Conservation (phyloP, 163 green algal species). For the Prototheca cutis region DNA sequence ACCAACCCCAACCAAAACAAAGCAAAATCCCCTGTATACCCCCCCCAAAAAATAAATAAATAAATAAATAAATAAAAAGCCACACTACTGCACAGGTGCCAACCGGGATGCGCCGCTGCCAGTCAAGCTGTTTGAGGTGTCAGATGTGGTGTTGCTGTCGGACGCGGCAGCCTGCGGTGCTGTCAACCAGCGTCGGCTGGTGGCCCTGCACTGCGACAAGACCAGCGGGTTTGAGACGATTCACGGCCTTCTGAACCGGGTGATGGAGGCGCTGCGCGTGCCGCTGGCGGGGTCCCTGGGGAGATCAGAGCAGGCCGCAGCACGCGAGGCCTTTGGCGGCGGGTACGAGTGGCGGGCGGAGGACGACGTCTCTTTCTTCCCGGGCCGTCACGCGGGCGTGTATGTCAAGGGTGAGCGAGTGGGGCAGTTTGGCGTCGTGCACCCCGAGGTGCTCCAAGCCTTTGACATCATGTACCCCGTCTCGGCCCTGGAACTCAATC, state of each 20-base stretch:
- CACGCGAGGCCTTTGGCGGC: constrained; percentile 14
- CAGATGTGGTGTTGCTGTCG: constrained; percentile 68
- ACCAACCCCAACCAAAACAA: too few relatives aligned
- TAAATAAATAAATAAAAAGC: not conserved
- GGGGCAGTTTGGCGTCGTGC: constrained; percentile 86
- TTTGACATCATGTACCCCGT: constrained; percentile 91
- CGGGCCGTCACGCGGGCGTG: constrained; percentile 68
- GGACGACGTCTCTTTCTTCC: constrained; percentile 78
- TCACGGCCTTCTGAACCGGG: constrained; percentile 89
- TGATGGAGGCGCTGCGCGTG: constrained; percentile 90
- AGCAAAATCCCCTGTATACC: too few relatives aligned
- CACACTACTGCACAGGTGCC: constrained; percentile 20
- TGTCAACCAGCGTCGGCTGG: constrained; percentile 76
- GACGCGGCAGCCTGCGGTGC: constrained; percentile 51
- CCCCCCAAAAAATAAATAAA: too few relatives aligned
- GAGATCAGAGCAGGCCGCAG: not conserved
- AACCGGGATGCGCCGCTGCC: constrained; percentile 89
- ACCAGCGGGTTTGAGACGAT: constrained; percentile 87
- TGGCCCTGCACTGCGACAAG: constrained; percentile 75
- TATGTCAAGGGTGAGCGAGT: constrained; percentile 24
- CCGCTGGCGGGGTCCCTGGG: constrained; percentile 9
- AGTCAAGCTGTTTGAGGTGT: constrained; percentile 91
- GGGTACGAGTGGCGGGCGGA: constrained; percentile 66
- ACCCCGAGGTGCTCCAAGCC: constrained; percentile 79
- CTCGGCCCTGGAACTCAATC: constrained; percentile 85